A percentile compares a stretch with the other conserved stretches of the same genome.
Evolutionary conservation across 2,329 filamentous ascomycete species (phyloP).

Genomic region (Sclerotinia trifoliorum): DNA sequence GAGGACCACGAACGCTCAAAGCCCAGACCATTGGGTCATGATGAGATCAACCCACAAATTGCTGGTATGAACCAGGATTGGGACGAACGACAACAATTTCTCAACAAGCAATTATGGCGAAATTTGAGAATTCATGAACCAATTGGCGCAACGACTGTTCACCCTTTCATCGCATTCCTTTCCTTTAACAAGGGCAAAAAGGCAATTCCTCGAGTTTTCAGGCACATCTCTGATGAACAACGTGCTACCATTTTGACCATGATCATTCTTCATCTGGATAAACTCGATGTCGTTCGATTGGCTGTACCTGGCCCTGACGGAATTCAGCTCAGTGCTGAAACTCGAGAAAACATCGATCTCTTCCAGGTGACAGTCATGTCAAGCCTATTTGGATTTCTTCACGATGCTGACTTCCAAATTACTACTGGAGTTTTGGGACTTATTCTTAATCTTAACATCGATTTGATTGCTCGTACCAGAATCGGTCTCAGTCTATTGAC

Average conservation of each 20-base stretch:
- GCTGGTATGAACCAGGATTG: conserved; percentile 77
- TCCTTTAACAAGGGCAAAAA: conserved; percentile 96
- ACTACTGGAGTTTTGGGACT: conserved; percentile 87
- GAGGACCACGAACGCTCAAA: conserved; percentile 88
- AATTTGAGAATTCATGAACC: conserved; percentile 91
- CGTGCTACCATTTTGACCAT: conserved; percentile 94
- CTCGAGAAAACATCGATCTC: conserved; percentile 89
- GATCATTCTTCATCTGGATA: conserved; percentile 90
- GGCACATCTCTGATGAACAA: conserved; percentile 87
- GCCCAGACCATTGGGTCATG: conserved; percentile 61
- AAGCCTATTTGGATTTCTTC: conserved; percentile 83
- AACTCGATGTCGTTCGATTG: conserved; percentile 82
- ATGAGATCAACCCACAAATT: conserved; percentile 63
- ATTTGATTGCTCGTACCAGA: conserved; percentile 79
- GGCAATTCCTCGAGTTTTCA: conserved; percentile 90
- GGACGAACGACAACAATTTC: conserved; percentile 65
- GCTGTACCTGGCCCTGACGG: conserved; percentile 74
- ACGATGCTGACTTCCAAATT: conserved; percentile 85
- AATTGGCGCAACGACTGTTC: conserved; percentile 71
- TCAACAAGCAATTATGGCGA: conserved; percentile 80
- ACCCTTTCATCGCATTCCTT: conserved; percentile 95
- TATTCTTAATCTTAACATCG: conserved; percentile 77
- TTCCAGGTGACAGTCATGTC: conserved; percentile 89
- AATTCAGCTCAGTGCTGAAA: conserved; percentile 66
- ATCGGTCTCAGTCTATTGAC: conserved; percentile 89